phyloP scores from a whole-genome alignment of 768 basidiomycete species.

The Macrocybe gigantea region DNA sequence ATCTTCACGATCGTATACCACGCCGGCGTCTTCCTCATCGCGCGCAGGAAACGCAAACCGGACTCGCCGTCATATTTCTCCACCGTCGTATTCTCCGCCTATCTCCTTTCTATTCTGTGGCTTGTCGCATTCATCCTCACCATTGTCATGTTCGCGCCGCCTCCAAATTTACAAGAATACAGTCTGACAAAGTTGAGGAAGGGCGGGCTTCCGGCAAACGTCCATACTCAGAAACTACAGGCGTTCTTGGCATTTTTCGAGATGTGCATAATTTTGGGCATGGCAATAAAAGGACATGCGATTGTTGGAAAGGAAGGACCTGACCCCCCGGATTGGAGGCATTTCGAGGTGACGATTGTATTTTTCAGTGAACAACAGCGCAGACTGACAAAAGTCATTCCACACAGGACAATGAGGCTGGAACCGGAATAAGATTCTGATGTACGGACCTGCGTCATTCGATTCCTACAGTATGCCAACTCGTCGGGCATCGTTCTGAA shows the following conservation, averaged over 20 bases:
- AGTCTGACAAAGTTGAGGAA: slow-evolving; percentile 12
- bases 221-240: slow-evolving; percentile 22
- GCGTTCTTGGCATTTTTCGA: slow-evolving; percentile 21
- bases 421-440: no score
- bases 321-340: slow-evolving; percentile 24
- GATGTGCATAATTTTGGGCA: slow-evolving; percentile 16
- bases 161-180: slow-evolving; percentile 9
- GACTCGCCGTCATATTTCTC: slow-evolving; percentile 26
- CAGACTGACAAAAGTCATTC: no score
- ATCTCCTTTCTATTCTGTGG: slow-evolving; percentile 25
- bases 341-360: slow-evolving; percentile 8
- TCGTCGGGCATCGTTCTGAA: no score
- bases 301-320: slow-evolving; percentile 22
- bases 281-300: slow-evolving; percentile 21
- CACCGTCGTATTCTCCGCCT: slow-evolving; percentile 21
- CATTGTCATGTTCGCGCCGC: slow-evolving; percentile 16
- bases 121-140: slow-evolving; percentile 23
- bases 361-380: neutral
- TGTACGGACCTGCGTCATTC: no score
- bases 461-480: no score
- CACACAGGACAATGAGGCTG: no score
- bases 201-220: slow-evolving; percentile 21
- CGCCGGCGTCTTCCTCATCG: slow-evolving; percentile 17
- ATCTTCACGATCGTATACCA: slow-evolving; percentile 25
- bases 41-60: slow-evolving; percentile 16